Conservation (phyloP, 331 rosid species). For the Saraca asoca region DNA sequence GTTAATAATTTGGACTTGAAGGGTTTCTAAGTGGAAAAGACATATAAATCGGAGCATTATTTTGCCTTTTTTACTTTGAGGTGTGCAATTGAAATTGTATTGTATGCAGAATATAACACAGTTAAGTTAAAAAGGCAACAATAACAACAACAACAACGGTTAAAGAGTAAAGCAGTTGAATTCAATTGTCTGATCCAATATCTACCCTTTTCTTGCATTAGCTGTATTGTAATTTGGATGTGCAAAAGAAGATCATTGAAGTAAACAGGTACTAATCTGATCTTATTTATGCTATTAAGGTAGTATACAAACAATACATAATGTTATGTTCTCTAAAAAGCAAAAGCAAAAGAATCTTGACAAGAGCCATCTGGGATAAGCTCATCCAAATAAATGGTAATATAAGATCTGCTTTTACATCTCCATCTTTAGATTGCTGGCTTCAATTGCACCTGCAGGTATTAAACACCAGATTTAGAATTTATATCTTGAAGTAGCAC, state of each 20-base stretch:
- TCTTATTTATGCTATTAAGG: constrained; percentile 55
- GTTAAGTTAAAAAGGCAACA: too few species aligned
- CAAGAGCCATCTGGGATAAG: constrained; percentile 37
- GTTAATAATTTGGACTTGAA: too few species aligned
- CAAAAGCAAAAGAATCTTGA: constrained; percentile 41
- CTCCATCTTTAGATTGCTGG: constrained; percentile 71
- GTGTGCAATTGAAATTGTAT: too few species aligned
- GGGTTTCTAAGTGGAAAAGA: too few species aligned
- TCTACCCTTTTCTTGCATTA: too few species aligned
- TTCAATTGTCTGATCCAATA: too few species aligned
- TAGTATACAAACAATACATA: constrained; percentile 60
- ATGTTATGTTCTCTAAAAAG: constrained; percentile 51
- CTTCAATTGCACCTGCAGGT: constrained; percentile 60
- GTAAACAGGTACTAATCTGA: constrained; percentile 37
- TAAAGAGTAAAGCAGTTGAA: too few species aligned
- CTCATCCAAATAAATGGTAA: constrained; percentile 51
- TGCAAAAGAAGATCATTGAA: constrained; percentile 14
- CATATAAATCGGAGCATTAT: too few species aligned
- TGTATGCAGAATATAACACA: too few species aligned
- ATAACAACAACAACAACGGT: too few species aligned
- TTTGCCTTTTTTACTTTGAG: too few species aligned
- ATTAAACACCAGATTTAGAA: constrained; percentile 26
- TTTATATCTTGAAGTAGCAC: constrained; percentile 17
- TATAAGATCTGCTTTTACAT: constrained; percentile 45
- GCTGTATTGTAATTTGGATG: too few species aligned